Percentiles rank a stretch among this genome's conserved stretches.
Conservation (phyloP, 257 asterid genomes). For the Ballota nigra region DNA sequence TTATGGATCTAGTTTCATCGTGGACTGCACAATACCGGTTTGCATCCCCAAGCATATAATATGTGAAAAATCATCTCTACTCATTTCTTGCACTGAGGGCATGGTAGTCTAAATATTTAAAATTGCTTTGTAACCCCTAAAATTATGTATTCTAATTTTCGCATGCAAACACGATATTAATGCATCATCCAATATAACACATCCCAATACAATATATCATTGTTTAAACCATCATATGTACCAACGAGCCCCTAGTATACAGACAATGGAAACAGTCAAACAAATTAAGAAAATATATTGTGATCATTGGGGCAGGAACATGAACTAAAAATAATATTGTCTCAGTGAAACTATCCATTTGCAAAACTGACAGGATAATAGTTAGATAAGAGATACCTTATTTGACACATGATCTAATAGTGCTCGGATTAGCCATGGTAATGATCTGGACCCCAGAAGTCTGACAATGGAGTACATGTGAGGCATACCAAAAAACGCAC, state of each 20-base stretch:
- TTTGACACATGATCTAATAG: slow-evolving; percentile 84
- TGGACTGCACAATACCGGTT: too few species aligned
- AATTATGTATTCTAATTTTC: not conserved
- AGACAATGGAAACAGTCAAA: slow-evolving; percentile 11
- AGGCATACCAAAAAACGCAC: slow-evolving; percentile 93
- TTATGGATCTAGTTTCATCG: too few species aligned
- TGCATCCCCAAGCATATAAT: too few species aligned
- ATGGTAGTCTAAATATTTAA: too few species aligned
- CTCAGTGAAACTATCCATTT: not conserved
- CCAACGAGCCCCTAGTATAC: not conserved
- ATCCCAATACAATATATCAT: not conserved
- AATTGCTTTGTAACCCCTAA: not conserved
- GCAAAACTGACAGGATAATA: not conserved
- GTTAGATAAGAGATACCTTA: slow-evolving; percentile 55
- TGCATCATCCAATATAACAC: not conserved
- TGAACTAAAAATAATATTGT: not conserved
- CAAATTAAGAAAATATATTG: not conserved
- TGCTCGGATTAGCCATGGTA: slow-evolving; percentile 99
- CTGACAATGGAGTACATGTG: slow-evolving; percentile 86
- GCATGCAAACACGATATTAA: not conserved
- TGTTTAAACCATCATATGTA: not conserved
- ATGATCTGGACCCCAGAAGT: slow-evolving; percentile 90
- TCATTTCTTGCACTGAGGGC: too few species aligned
- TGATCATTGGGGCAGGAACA: not conserved
- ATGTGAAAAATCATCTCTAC: too few species aligned